Evolutionary conservation across 257 asterid species (phyloP).

Genomic region (Primulina eburnea): DNA sequence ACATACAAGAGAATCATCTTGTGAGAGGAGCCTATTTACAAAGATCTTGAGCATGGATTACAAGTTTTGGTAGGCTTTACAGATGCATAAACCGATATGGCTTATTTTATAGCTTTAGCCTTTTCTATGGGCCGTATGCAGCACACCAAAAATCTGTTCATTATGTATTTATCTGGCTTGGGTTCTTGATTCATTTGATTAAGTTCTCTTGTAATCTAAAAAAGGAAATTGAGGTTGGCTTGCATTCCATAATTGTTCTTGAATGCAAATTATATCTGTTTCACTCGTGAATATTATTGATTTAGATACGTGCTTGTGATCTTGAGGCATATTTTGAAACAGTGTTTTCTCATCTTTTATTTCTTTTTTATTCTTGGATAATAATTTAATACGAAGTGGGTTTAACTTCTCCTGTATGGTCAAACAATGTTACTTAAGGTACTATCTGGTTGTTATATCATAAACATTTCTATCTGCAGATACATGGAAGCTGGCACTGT

Average conservation of each 20-base stretch:
- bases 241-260: constrained; percentile 10
- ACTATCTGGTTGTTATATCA: constrained; percentile 5
- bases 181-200: constrained; percentile 8
- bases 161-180: not conserved
- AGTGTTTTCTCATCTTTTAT: not conserved
- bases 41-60: too few relatives aligned
- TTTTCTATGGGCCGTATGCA: not conserved
- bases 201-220: constrained; percentile 11
- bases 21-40: too few relatives aligned
- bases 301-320: not conserved
- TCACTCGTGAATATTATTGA: not conserved
- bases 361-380: not conserved
- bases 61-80: not conserved
- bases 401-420: constrained; percentile 1
- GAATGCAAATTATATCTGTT: constrained; percentile 13
- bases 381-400: constrained; percentile 2
- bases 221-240: constrained; percentile 7
- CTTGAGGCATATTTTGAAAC: constrained; percentile 4
- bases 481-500: constrained; percentile 68
- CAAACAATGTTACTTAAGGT: constrained; percentile 2
- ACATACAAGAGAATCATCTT: too few relatives aligned
- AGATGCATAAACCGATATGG: not conserved
- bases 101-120: not conserved
- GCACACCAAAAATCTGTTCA: constrained; percentile 13
- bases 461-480: constrained; percentile 43